Evolutionary conservation across 306 rosid species (phyloP), one percentile per base, ranked within the genome.

Genomic region (Cicer chorassanicum): DNA sequence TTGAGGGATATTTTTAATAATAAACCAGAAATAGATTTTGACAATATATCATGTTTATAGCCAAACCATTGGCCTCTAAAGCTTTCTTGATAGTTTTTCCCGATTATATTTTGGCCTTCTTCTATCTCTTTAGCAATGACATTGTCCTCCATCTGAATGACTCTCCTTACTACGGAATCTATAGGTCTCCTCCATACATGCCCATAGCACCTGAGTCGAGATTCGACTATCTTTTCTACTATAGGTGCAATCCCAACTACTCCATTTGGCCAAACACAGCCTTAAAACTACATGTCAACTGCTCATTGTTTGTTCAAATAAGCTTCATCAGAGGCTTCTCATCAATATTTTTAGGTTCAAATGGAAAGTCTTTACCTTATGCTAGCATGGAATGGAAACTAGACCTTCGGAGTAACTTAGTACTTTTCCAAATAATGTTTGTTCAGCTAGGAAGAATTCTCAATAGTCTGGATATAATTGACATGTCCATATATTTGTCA

Each of bases 401-500:
- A 44, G 44, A 19, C 12, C 55, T 3, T 65, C 1, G 11, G 9
- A 46, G 55, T 44, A 65, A 53, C 39, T 7, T 65, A 44, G 40
- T 19, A 44, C 54, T 50, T 65, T 9, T 42, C 16, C 41, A 44
- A 44, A 19, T 19, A 55, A 44, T 44, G 40, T 65, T 65, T 65
- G 40, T 44, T 66, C 12, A 66, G 34, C 36, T 65, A 62, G 68
- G 41, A 57, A 48, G 55, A 45, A 64, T 75, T 65, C 50, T 74
- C 43, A 74, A 18, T 70, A n/a, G 78, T 68, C 65, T 16, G 48
- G 40, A 45, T 70, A 45, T 56, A 41, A 10, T 70, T 50, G 56
- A 29, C 46, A 19, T 65, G 40, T 65, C 45, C 11, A 39, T 39
- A 49, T 79, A 21, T 46, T 70, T 65, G 42, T 9, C 10, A 5